Base-by-base conservation (phyloP, 768 basidiomycete genomes). In the Boletus insuetus region DNA sequence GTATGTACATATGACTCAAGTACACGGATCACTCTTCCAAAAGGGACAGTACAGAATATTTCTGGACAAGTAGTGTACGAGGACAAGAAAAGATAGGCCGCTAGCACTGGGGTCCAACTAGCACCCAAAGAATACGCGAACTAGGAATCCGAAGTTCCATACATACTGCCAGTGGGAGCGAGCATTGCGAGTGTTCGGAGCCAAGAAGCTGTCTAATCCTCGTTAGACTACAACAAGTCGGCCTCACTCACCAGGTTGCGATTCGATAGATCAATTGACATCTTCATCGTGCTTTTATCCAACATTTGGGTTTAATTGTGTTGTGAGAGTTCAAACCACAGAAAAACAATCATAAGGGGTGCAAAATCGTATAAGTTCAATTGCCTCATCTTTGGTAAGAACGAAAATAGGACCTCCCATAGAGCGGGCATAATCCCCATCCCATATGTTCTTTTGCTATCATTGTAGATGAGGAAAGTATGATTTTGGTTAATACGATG, bases 181-280 rank as follows among this genome's bases (percentile, higher is more conserved):
- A 26, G 14, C 10, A 22, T 20, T 24, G 34, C 22, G 4, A 24
- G 34, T n/a, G n/a, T 32, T 35, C 22, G 8, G 16, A 13, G 29
- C 40, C 41, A 46, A n/a, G 55, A 35, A 45, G 32, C 38, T 26
- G 37, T 43, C 31, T 35, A 35, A 12, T 50, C 26, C 17, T 1
- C 3, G 53, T 47, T 14, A 55, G 55, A 31, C 26, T 37, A 13
- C 16, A 20, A 17, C 17, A 17, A 32, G 22, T 43, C 46, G 31
- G 17, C 29, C 22, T 22, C 14, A 55, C 58, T 60, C 58, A 59
- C 51, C 58, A 20, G 39, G 19, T n/a, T n/a, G 16, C 17, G 10
- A n/a, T 11, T 54, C 34, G 10, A 37, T 31, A 6, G 14, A 34
- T 49, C 2, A 2, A 34, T 10, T 6, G 19, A 24, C 24, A 31